Base-by-base conservation (phyloP, 1,139 yeast genomes). In the Suhomyces chickasaworum region DNA sequence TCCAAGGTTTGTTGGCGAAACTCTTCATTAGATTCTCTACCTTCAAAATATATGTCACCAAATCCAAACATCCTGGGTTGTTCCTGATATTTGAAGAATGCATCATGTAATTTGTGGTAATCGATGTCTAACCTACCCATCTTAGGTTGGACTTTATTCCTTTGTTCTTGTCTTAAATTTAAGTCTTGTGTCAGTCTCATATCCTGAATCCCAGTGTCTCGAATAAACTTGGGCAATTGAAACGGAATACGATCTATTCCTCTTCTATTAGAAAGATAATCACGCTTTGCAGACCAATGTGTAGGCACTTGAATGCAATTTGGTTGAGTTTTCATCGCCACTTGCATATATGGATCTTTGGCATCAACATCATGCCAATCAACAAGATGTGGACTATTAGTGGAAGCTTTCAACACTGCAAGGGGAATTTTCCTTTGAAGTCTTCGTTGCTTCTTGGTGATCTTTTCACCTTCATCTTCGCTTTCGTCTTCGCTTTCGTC, bases 321-420 rank as follows among this genome's bases (percentile, higher is more conserved):
- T 40, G 82, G 82, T 36, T 74, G 71, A 0, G 86, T 71, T 59
- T 91, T 93, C 47, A 93, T 65, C 12, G 77, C 69, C 0, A 88
- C 81, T 13, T 84, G 71, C 21, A 90, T 63, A 42, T 71, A 68
- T 1, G 99, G 97, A 58, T 89, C 95, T 3, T 74, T 76, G 0
- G 98, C 87, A 66, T 91, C 95, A 1, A 84, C 85, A 64, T 93
- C 99, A 54, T 72, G 79, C 95, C 95, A 86, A 53, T 90, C 96
- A 0, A 93, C 86, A 3, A 84, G 61, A 49, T 88, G 90, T 0
- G 98, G 97, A 32, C 69, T 69, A 6, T 65, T 59, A 0, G 85
- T 75, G 17, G 72, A 63, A 0, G 86, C 73, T 60, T 91, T 93
- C 43, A 93, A 70, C 12, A 76, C 73, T 0, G 93, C 82, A 15